A percentile compares a stretch with the other conserved stretches of the same genome.
Conservation (phyloP, 2,329 filamentous ascomycete species). For the Aureobasidium sp. region DNA sequence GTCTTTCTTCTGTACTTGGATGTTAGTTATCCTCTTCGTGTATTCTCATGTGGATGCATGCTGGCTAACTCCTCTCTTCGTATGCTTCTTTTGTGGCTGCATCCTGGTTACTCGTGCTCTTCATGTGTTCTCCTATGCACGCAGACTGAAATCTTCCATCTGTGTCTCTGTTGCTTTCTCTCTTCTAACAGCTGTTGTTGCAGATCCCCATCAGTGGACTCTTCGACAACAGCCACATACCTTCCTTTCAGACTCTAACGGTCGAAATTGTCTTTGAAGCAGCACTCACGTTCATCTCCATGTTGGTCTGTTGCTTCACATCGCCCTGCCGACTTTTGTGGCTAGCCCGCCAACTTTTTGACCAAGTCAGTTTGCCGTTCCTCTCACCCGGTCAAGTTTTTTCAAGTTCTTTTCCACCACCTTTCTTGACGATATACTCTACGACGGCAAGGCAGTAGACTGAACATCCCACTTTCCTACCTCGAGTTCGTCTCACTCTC, state of each 20-base stretch:
- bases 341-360: neutral
- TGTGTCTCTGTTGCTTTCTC: too few relatives aligned
- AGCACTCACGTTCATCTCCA: neutral
- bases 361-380: neutral
- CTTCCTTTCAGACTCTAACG: neutral
- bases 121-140: neutral
- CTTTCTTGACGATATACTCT: neutral
- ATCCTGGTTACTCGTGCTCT: neutral
- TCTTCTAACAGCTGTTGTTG: too few relatives aligned
- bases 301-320: neutral
- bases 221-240: neutral
- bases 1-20: neutral
- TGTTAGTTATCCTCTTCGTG: too few relatives aligned
- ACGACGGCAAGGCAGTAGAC: neutral
- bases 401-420: neutral
- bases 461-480: neutral
- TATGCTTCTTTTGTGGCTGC: neutral
- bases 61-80: neutral
- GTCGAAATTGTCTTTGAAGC: neutral
- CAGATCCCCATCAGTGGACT: neutral
- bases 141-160: neutral
- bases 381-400: neutral
- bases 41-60: too few relatives aligned
- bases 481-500: neutral
- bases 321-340: neutral